Evolutionary conservation across 768 basidiomycete genomes (phyloP).

Genomic region (Lentinula sp.): DNA sequence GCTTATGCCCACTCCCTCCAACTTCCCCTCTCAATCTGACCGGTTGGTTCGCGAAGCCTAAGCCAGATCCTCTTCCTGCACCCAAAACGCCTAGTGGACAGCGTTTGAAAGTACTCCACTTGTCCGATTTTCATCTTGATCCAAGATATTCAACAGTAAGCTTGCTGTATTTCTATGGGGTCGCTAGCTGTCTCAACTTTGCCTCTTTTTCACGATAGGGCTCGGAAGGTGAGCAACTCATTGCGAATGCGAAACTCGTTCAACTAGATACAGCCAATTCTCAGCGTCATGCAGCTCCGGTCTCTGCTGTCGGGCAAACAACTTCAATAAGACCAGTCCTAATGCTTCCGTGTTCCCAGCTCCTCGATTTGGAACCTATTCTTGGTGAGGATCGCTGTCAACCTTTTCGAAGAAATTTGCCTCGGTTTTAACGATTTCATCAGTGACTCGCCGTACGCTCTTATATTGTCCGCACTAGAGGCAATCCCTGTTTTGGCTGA

Average conservation of each 20-base stretch:
- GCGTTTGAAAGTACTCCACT: conserved; percentile 64
- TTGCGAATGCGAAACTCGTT: not conserved
- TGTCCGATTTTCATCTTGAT: conserved; percentile 77
- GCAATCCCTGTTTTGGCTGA: conserved; percentile 64
- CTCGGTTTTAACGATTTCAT: not conserved
- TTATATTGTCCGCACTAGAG: conserved; percentile 54
- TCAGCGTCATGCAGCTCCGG: conserved; percentile 70
- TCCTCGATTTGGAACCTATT: conserved; percentile 61
- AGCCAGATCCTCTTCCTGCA: conserved; percentile 60
- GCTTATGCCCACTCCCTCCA: conserved; percentile 49
- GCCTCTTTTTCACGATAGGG: conserved; percentile 16
- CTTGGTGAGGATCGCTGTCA: conserved; percentile 32
- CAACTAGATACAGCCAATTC: conserved; percentile 45
- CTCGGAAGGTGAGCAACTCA: not conserved
- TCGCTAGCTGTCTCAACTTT: not conserved
- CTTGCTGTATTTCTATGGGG: not conserved
- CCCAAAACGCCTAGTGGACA: conserved; percentile 56
- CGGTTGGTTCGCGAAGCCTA: conserved; percentile 72
- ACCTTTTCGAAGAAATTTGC: not conserved
- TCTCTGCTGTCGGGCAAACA: conserved; percentile 58
- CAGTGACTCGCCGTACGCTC: conserved; percentile 60
- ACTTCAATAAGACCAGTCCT: conserved; percentile 43
- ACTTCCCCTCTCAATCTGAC: conserved; percentile 58
- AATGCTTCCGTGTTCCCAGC: conserved; percentile 49
- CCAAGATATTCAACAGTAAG: conserved; percentile 38